Evolutionary conservation across 495 filamentous ascomycete species (phyloP).

Genomic region (Lophium mytilinum): DNA sequence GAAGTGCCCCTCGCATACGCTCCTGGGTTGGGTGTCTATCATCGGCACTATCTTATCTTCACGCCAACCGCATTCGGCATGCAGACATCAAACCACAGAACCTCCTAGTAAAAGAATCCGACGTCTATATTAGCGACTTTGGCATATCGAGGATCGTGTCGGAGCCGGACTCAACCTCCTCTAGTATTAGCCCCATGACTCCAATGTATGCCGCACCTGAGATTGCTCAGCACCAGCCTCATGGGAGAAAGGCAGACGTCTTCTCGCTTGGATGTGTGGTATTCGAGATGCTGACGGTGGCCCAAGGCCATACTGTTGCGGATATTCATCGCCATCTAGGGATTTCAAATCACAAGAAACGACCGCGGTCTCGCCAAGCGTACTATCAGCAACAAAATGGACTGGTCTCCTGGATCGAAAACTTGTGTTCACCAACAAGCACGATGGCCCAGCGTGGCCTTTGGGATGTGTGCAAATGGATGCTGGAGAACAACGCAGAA

Average conservation of each 20-base stretch:
- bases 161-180: slow-evolving; percentile 18
- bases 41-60: slow-evolving; percentile 16
- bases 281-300: slow-evolving; percentile 8
- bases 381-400: slow-evolving; percentile 7
- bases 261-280: slow-evolving; percentile 21
- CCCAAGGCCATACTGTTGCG: slow-evolving; percentile 2
- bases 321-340: slow-evolving; percentile 8
- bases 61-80: slow-evolving; percentile 12
- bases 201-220: slow-evolving; percentile 16
- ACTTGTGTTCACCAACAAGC: background rate
- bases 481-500: slow-evolving; percentile 4
- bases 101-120: slow-evolving; percentile 6
- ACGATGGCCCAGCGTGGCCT: background rate
- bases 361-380: background rate
- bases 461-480: slow-evolving; percentile 9
- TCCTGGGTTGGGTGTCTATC: slow-evolving; percentile 17
- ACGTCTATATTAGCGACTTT: slow-evolving; percentile 16
- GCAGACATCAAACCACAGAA: slow-evolving; percentile 18
- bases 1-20: background rate
- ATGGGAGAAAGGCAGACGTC: slow-evolving; percentile 17
- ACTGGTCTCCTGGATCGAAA: slow-evolving; percentile 5
- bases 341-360: background rate
- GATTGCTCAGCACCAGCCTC: slow-evolving; percentile 7
- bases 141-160: slow-evolving; percentile 16
- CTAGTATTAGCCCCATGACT: slow-evolving; percentile 16